Evolutionary conservation across 2,329 filamentous ascomycete genomes (phyloP).

Genomic region (Penicillium corylophilum): DNA sequence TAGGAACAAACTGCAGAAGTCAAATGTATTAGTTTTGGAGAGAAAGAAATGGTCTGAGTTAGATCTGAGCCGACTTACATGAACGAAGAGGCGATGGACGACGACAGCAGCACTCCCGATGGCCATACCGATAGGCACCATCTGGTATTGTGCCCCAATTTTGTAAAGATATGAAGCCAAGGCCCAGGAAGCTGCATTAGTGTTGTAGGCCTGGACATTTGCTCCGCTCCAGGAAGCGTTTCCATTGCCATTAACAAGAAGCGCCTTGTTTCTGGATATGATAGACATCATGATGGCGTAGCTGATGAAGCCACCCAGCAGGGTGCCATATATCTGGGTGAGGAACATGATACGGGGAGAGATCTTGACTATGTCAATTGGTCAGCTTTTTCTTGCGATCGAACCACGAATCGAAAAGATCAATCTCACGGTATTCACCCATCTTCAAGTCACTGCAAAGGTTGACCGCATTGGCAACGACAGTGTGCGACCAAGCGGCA

Average conservation of each 20-base stretch:
- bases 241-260: constrained; percentile 49
- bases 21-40: background rate
- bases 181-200: constrained; percentile 43
- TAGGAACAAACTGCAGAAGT: constrained; percentile 46
- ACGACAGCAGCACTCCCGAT: constrained; percentile 39
- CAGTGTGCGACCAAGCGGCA: constrained; percentile 59
- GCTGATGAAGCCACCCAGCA: constrained; percentile 55
- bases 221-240: constrained; percentile 56
- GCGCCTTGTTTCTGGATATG: constrained; percentile 49
- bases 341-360: constrained; percentile 56
- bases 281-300: constrained; percentile 60
- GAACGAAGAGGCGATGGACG: constrained; percentile 13
- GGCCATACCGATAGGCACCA: constrained; percentile 53
- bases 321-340: constrained; percentile 57
- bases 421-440: constrained; percentile 56
- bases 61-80: background rate
- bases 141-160: constrained; percentile 31
- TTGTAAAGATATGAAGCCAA: constrained; percentile 57
- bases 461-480: constrained; percentile 52
- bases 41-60: too few relatives aligned
- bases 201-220: constrained; percentile 46
- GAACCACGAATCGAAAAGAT: background rate
- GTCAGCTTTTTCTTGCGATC: background rate
- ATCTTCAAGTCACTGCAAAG: constrained; percentile 57
- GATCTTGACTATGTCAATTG: constrained; percentile 43